phyloP scores from a whole-genome alignment of 1,139 yeast genomes.

The Candida mesenterica region DNA sequence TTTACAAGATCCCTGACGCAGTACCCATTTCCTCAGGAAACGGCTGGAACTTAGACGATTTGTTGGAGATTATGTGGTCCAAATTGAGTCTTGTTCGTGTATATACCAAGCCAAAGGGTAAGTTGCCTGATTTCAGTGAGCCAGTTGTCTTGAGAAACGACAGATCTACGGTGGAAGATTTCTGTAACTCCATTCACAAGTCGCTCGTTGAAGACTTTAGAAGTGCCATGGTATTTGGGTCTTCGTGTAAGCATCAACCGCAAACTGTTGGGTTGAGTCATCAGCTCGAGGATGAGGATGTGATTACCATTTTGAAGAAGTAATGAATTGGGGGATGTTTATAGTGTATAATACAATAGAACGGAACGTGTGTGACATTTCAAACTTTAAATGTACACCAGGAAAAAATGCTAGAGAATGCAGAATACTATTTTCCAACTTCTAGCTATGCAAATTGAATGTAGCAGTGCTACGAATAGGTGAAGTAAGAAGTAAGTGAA shows the following conservation, averaged over 20 bases:
- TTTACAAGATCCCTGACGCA: conserved; percentile 91
- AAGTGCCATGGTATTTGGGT: conserved; percentile 87
- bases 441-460: too few species aligned
- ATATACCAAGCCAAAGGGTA: conserved; percentile 95
- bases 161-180: conserved; percentile 86
- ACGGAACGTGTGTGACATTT: background rate
- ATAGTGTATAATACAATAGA: background rate
- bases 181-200: conserved; percentile 95
- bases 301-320: conserved; percentile 88
- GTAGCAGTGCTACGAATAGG: too few species aligned
- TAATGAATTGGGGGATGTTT: conserved; percentile 13
- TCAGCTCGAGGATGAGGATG: conserved; percentile 89
- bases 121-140: conserved; percentile 86
- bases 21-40: conserved; percentile 94
- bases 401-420: too few species aligned
- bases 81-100: conserved; percentile 86
- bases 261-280: conserved; percentile 90
- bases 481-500: too few species aligned
- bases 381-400: too few species aligned
- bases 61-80: conserved; percentile 93
- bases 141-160: conserved; percentile 89
- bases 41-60: conserved; percentile 96
- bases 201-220: conserved; percentile 90
- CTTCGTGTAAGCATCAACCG: conserved; percentile 97
- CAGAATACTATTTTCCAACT: too few species aligned